Base-by-base conservation (phyloP, 2,329 filamentous ascomycete species). In the Curvularia verruculosa region DNA sequence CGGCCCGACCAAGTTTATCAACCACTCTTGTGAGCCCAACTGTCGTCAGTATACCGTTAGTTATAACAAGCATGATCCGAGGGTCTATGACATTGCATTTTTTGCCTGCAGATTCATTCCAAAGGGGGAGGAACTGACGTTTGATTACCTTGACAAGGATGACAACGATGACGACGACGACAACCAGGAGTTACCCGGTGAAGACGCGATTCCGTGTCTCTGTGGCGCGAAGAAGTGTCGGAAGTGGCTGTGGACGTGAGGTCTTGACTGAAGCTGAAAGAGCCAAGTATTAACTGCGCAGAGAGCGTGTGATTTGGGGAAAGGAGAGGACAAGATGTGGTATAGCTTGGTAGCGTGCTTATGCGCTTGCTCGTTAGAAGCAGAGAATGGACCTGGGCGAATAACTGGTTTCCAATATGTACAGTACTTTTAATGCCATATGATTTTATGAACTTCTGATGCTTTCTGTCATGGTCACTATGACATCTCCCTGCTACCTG, bases 11-110 rank as follows among this genome's bases (percentile, higher is more conserved):
- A 84, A 90, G 2, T 95, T 94, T 75, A 89, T 94, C 73, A 95
- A 95, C 67, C 91, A 95, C 73, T 89, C 85, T 1, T 94, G 91
- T 72, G 85, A 90, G 4, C 90, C 91, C 0, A 94, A 93, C 68
- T 83, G 92, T 69, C 82, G 89, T 13, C 91, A 92, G 58, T 94
- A 93, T 75, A 90, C 89, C 0, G 86, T 91, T 1, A 89, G 90
- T 1, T 90, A 89, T 49, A 90, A 93, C 68, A 88, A 90, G 59
- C 85, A 89, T 0, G 89, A 93, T 67, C 86, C 87, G 56, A 83
- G 86, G 45, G 82, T 93, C 6, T 92, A 94, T 71, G 89, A 92
- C 58, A 78, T 94, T 46, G 90, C 89, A 0, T 83, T 94, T 58
- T 94, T 94, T 67, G 89, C 91, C 0, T 83, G 87, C 28, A 78